Base-by-base conservation (phyloP, 139 green algal species). In the Yamagishiella unicocca region DNA sequence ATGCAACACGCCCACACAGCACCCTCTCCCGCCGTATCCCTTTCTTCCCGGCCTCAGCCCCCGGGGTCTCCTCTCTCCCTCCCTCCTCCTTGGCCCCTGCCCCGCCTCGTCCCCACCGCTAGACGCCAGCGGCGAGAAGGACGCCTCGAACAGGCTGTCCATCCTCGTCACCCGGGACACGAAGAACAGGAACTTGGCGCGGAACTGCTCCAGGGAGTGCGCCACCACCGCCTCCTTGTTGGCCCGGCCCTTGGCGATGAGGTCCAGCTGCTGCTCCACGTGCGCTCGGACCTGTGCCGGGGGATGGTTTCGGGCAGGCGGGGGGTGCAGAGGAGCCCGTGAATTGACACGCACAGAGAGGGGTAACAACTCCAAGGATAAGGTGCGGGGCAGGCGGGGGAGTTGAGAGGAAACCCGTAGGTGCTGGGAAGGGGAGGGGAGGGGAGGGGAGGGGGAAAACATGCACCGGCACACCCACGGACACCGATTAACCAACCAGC, bases 121-220 rank as follows among this genome's bases (percentile, higher is more conserved):
- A 40, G 91, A 91, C 9, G 94, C 90, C 12, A 98, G 92, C 22
- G 96, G 95, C 2, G 94, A 96, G 91, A 99, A 99, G 68, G 81
- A 91, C 2, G 95, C 95, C 90, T 99, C 97, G 89, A 99, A 99
- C 4, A 99, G 92, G 0, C 88, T 43, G 70, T 99, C 97, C 96
- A 99, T 98, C n/a, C 93, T 88, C 2, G 88, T 67, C 33, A 99
- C 97, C 42, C 97, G 90, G 27, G 70, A 2, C 61, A 96, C 92
- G 81, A 98, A 98, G 79, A 95, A 96, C 22, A 90, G 50, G 87
- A 98, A 98, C 89, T 98, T 98, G 35, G 90, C 64, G 12, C 70
- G 58, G 89, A 96, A 97, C 88, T 96, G 89, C 43, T 94, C 78
- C 76, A 97, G 76, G 14, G 93, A 94, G 88, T 97, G 93, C 4